Evolutionary conservation across 2,329 filamentous ascomycete species (phyloP).

Genomic region (Phaeomoniella chlamydospora): DNA sequence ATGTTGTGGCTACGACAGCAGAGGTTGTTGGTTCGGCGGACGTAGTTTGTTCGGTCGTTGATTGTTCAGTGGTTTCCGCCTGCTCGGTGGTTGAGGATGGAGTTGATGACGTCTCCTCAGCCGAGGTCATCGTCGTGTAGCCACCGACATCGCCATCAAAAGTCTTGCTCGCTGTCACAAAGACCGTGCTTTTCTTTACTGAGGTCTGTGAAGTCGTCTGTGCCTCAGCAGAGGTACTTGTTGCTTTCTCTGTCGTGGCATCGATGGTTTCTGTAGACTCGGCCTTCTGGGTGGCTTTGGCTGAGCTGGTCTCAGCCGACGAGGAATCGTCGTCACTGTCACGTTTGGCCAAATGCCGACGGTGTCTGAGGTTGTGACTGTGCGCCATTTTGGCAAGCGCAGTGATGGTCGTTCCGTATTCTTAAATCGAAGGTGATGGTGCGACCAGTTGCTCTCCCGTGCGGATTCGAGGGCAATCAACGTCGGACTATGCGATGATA

Average conservation of each 20-base stretch:
- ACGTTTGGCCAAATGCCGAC: neutral
- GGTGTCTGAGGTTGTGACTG: neutral
- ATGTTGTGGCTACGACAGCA: neutral
- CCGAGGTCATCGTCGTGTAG: conserved; percentile 23
- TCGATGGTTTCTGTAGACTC: neutral
- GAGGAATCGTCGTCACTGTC: neutral
- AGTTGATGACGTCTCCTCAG: conserved; percentile 3
- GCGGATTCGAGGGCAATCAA: too few relatives aligned
- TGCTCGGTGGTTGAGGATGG: conserved; percentile 1
- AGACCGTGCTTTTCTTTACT: conserved; percentile 24
- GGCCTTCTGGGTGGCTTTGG: neutral
- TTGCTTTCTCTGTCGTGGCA: neutral
- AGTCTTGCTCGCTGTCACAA: conserved; percentile 37
- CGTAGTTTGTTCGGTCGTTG: neutral
- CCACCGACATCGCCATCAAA: conserved; percentile 36
- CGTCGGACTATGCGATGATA: too few relatives aligned
- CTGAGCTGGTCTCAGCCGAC: neutral
- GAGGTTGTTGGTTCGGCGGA: neutral
- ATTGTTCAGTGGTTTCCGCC: neutral
- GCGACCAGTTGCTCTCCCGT: too few relatives aligned
- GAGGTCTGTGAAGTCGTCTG: neutral
- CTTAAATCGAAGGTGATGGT: too few relatives aligned
- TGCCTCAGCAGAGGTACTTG: neutral
- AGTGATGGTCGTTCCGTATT: too few relatives aligned
- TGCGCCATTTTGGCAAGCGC: neutral